phyloP scores from a whole-genome alignment of 2,329 filamentous ascomycete species.

The Microcera coccophila region DNA sequence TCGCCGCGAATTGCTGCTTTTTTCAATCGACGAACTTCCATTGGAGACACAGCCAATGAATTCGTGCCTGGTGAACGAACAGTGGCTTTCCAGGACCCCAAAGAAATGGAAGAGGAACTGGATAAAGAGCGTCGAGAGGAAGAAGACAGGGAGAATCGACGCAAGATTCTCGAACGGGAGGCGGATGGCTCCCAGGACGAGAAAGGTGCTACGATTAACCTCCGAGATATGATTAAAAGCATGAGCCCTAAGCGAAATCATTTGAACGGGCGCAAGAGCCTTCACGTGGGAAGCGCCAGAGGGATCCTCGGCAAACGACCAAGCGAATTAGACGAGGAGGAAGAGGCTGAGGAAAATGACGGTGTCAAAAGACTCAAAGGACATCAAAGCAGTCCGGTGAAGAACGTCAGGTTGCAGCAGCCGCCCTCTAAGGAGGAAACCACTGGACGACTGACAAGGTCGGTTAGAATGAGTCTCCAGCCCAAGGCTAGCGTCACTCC shows the following conservation, averaged over 20 bases:
- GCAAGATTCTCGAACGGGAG: conserved; percentile 53
- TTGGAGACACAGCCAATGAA: conserved; percentile 60
- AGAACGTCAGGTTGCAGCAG: conserved; percentile 66
- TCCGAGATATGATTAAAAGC: conserved; percentile 74
- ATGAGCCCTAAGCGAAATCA: conserved; percentile 71
- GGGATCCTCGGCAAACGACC: conserved; percentile 73
- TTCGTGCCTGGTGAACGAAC: conserved; percentile 55
- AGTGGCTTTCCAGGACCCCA: conserved; percentile 64
- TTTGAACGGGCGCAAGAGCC: conserved; percentile 67
- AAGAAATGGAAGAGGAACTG: conserved; percentile 58
- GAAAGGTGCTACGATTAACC: conserved; percentile 60
- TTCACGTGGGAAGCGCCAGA: conserved; percentile 69
- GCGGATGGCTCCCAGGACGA: conserved; percentile 44
- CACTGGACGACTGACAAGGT: conserved; percentile 55
- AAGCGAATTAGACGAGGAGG: conserved; percentile 63
- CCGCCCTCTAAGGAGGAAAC: conserved; percentile 65
- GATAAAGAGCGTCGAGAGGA: conserved; percentile 59
- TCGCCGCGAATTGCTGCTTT: conserved; percentile 70
- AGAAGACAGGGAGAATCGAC: conserved; percentile 56
- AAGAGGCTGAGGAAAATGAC: conserved; percentile 55
- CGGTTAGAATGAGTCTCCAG: conserved; percentile 46
- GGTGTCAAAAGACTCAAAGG: conserved; percentile 67
- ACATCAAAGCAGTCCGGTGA: conserved; percentile 72
- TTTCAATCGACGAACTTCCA: conserved; percentile 66
- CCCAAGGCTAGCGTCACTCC: conserved; percentile 42